Conservation (phyloP, 139 green algal genomes). For the Micractinium conductrix region DNA sequence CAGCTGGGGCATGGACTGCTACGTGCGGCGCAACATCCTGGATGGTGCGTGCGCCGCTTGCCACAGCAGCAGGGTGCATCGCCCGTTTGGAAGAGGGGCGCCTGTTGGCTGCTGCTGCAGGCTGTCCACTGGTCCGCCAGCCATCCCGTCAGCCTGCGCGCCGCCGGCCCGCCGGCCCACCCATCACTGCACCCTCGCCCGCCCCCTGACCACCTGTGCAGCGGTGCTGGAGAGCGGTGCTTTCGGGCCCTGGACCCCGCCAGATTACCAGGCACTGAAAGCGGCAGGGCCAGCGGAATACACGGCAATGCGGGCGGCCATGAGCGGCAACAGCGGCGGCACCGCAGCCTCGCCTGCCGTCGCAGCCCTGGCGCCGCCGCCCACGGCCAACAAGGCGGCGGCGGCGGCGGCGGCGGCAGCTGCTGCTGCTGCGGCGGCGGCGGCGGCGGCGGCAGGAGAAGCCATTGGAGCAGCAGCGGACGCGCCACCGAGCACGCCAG, state of each 20-base stretch:
- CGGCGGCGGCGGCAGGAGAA: not conserved
- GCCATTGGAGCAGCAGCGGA: conserved; percentile 13
- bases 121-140: not conserved
- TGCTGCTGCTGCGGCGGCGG: not conserved
- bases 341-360: not conserved
- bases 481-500: not conserved
- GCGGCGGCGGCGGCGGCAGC: not conserved
- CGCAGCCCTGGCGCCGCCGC: not conserved
- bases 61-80: not conserved
- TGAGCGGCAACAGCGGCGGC: not conserved
- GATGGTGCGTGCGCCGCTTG: conserved; percentile 53
- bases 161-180: too few species aligned
- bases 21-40: conserved; percentile 80
- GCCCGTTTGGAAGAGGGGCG: not conserved
- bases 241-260: conserved; percentile 49
- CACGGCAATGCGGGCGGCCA: conserved; percentile 12
- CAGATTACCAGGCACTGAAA: conserved; percentile 31
- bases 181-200: too few species aligned
- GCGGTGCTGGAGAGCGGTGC: conserved; percentile 57
- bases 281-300: conserved; percentile 7
- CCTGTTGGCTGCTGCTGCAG: not conserved
- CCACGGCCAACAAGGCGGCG: not conserved
- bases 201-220: conserved; percentile 13
- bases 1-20: conserved; percentile 89
- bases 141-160: too few species aligned